Base-by-base conservation (phyloP, 176 grass and related monocot species). In the Poa annua region DNA sequence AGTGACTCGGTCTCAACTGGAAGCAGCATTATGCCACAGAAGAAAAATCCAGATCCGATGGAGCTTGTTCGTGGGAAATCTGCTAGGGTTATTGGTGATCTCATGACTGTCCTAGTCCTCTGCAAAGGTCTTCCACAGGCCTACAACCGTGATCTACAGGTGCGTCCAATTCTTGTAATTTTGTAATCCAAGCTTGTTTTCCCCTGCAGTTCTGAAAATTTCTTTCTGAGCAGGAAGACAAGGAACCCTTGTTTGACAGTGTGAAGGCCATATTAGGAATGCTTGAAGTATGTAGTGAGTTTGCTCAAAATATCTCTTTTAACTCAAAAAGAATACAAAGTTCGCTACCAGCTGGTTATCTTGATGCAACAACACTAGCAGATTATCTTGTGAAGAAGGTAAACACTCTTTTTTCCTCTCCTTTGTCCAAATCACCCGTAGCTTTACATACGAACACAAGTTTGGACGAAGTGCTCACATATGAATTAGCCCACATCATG, bases 371-470 rank as follows among this genome's bases (percentile, higher is more conserved):
- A n/a, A 98, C 96, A 33, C 83, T 98, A 67, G 96, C 93, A 11
- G 96, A 98, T 95, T 98, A 98, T 88, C 96, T 98, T 66, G 96
- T 98, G 67, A 96, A 95, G 81, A 98, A 96, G 92, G 96, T 98
- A 94, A 87, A 84, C 11, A 42, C 24, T 24, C 14, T 3, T 21
- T 32, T 63, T 34, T 34, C 47, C 47, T 22, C 19, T 62, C 6
- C 12, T 34, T 24, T 13, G 4, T 14, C 32, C 3, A 2, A 71
- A 71, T 45, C 35, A 72, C 2, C 7, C 5, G 20, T 50, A 61
- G 11, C 22, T 53, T 14, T 32, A 29, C 36, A 8, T 64, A 7
- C 11, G 12, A 45, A 8, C 72, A 32, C 9, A 32, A 54, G 5
- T 66, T 32, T 41, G n/a, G 9, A 51, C 3, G 13, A 7, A 33